These are phyloP conservation scores for Dactylellina cionopaga DNA, from an alignment of 2,329 filamentous ascomycete species.

Conservation along the genomic window DNA sequence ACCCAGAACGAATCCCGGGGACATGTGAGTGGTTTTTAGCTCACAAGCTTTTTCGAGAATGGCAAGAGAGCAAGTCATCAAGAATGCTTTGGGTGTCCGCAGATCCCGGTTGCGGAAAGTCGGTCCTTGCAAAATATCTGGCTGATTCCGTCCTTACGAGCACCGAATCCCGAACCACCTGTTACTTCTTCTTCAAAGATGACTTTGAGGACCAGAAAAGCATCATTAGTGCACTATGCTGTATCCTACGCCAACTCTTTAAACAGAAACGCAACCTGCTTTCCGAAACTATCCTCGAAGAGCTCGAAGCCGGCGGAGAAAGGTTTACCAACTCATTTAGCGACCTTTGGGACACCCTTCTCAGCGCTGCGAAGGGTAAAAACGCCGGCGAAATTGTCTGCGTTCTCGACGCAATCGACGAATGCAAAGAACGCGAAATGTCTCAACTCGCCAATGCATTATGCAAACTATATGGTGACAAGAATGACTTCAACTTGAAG, in stretches of 20 bases:
- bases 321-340: not conserved
- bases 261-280: slow-evolving; percentile 52
- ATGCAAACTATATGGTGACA: slow-evolving; percentile 54
- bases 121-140: slow-evolving; percentile 61
- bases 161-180: slow-evolving; percentile 55
- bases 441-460: slow-evolving; percentile 56
- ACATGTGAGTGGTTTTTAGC: slow-evolving; percentile 36
- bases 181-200: slow-evolving; percentile 65
- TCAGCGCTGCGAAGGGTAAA: not conserved
- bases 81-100: slow-evolving; percentile 62
- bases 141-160: slow-evolving; percentile 58
- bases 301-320: not conserved
- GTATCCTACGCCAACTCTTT: slow-evolving; percentile 62
- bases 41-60: slow-evolving; percentile 3
- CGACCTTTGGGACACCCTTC: slow-evolving; percentile 27
- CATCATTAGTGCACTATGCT: slow-evolving; percentile 58
- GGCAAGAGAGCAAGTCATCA: slow-evolving; percentile 34
- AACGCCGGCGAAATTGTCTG: slow-evolving; percentile 58
- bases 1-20: slow-evolving; percentile 25
- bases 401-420: slow-evolving; percentile 63
- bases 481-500: slow-evolving; percentile 57
- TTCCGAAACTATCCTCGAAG: not conserved
- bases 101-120: slow-evolving; percentile 64
- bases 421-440: slow-evolving; percentile 58
- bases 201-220: slow-evolving; percentile 60